Evolutionary conservation across 345 rosid genomes (phyloP), one percentile per base, ranked within the genome.

Genomic region (Erodium maritimum): DNA sequence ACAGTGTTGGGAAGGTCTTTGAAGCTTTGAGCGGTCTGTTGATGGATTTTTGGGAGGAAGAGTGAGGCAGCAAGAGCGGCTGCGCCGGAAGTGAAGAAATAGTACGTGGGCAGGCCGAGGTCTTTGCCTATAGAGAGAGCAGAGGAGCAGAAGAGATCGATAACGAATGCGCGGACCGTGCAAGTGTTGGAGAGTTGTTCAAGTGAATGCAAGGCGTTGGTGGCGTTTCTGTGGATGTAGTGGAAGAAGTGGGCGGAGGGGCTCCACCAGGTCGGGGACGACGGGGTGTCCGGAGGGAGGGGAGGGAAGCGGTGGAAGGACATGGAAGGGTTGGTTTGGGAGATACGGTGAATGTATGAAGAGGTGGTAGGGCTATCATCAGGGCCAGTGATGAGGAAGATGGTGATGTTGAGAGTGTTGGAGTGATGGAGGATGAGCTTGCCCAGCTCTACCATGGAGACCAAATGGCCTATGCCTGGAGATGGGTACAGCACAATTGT

Each of bases 21-120:
- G 45, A 73, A 77, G 62, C 78, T 67, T 7, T 51, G 19, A 19
- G 21, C 56, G 2, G 60, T 60, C 25, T 58, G 60, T 5, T 55
- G 18, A 25, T 64, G 76, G 25, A 76, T 55, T 51, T 37, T 29
- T 17, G 50, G 21, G 17, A 45, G 19, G 66, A 22, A 46, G 52
- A 63, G 60, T 53, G 37, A 63, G 19, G 5, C 4, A 18, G 18
- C 34, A 17, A 45, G 45, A 14, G 2, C 34, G 21, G 50, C 57
- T 1, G 33, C 57, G 2, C 57, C 19, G 0, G 54, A 63, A 23
- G 53, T 56, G 54, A 54, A 63, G 59, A 55, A 55, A 37, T 33
- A 63, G 54, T 54, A 54, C 25, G 60, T 34, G 14, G 66, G 60
- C 23, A 63, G 37, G 46, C 42, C 37, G 45, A 63, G 66, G 17